A percentile compares a stretch with the other conserved stretches of the same genome.
phyloP scores from a whole-genome alignment of 805 yeast species.

The Dipodascopsis uninucleata region DNA sequence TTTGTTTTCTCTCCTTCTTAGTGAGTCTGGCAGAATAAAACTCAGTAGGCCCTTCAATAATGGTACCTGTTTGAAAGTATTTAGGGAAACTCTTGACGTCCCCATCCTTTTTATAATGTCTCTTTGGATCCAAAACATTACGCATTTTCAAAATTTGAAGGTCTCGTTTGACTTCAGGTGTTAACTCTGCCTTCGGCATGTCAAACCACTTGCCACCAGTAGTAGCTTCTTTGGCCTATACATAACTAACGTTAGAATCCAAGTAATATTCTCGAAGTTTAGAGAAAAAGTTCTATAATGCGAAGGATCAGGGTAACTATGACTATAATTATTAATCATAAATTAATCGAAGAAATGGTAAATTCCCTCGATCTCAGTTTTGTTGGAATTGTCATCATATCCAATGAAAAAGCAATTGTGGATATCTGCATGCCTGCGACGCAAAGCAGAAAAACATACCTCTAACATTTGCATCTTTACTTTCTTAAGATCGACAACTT shows the following conservation, averaged over 20 bases:
- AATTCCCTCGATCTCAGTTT: conserved; percentile 11
- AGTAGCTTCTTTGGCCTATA: conserved; percentile 32
- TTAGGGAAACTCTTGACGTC: conserved; percentile 68
- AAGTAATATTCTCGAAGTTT: not conserved
- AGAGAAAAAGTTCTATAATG: not conserved
- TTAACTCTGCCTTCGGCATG: conserved; percentile 70
- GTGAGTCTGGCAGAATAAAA: conserved; percentile 64
- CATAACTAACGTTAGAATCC: conserved; percentile 1
- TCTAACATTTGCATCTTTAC: conserved; percentile 32
- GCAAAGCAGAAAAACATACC: conserved; percentile 18
- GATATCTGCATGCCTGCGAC: too few relatives aligned
- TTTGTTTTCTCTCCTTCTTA: conserved; percentile 67
- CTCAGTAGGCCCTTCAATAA: conserved; percentile 78
- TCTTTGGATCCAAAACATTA: conserved; percentile 88
- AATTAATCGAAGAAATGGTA: conserved; percentile 16
- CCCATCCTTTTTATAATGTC: conserved; percentile 65
- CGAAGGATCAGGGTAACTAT: conserved; percentile 32
- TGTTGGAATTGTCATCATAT: conserved; percentile 24
- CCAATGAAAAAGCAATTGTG: not conserved
- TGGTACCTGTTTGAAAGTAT: conserved; percentile 83
- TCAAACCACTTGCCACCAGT: conserved; percentile 74
- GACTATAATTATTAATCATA: conserved; percentile 24
- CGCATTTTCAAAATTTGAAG: conserved; percentile 75
- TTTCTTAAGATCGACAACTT: conserved; percentile 34
- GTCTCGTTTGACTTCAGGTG: conserved; percentile 71